Evolutionary conservation across 2,329 filamentous ascomycete genomes (phyloP).

Genomic region (Raffaelea albimanens): DNA sequence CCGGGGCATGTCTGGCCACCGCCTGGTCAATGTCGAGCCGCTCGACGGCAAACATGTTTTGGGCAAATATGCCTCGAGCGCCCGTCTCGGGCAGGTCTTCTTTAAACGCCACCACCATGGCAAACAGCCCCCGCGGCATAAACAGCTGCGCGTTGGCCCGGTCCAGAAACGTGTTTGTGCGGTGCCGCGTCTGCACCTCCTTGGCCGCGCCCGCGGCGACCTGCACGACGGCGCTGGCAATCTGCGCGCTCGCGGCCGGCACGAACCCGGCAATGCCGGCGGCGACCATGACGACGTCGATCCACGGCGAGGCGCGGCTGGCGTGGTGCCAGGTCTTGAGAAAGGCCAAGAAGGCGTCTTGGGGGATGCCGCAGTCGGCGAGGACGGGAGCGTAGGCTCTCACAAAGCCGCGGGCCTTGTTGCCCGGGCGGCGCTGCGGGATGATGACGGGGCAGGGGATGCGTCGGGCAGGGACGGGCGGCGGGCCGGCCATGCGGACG

Average conservation of each 20-base stretch:
- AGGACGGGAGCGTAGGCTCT: slow-evolving; percentile 28
- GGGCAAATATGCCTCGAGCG: slow-evolving; percentile 2
- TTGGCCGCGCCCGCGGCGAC: slow-evolving; percentile 17
- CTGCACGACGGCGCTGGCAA: slow-evolving; percentile 16
- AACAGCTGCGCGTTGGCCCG: slow-evolving; percentile 20
- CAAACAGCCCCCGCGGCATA: slow-evolving; percentile 21
- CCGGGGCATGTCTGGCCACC: slow-evolving; percentile 21
- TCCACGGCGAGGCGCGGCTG: slow-evolving; percentile 14
- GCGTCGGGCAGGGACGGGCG: slow-evolving; percentile 7
- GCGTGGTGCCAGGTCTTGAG: slow-evolving; percentile 21
- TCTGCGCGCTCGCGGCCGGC: slow-evolving; percentile 21
- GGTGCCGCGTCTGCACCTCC: slow-evolving; percentile 18
- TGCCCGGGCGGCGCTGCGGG: slow-evolving; percentile 26
- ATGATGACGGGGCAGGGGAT: slow-evolving; percentile 26
- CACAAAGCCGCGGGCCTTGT: slow-evolving; percentile 26
- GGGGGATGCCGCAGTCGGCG: slow-evolving; percentile 22
- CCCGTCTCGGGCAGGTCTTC: slow-evolving; percentile 10
- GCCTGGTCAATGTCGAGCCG: slow-evolving; percentile 24
- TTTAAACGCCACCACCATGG: slow-evolving; percentile 21
- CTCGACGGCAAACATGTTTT: slow-evolving; percentile 9
- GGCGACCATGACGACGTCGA: slow-evolving; percentile 15
- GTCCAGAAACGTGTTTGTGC: slow-evolving; percentile 19
- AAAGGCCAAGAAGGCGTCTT: slow-evolving; percentile 26
- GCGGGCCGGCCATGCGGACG: slow-evolving; percentile 13
- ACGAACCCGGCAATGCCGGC: slow-evolving; percentile 15